phyloP scores from a whole-genome alignment of 306 rosid genomes.

The Cicer judaicum region DNA sequence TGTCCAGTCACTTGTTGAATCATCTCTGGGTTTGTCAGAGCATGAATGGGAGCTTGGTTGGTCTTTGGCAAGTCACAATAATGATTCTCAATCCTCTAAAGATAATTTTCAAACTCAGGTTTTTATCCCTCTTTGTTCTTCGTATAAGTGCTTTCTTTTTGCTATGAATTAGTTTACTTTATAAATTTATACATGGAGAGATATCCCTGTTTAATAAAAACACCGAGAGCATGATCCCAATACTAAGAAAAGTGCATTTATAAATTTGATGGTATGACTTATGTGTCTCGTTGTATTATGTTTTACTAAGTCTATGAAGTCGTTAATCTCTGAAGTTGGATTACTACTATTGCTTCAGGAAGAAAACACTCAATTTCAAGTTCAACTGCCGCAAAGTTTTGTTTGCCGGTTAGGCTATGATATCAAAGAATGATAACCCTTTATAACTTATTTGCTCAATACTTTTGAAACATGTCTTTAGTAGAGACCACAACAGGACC shows the following conservation, averaged over 20 bases:
- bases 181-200: background rate
- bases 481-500: too few species aligned
- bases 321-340: slow-evolving; percentile 29
- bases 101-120: slow-evolving; percentile 62
- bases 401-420: slow-evolving; percentile 34
- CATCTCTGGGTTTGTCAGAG: slow-evolving; percentile 68
- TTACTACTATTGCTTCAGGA: slow-evolving; percentile 31
- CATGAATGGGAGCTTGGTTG: slow-evolving; percentile 95
- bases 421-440: slow-evolving; percentile 42
- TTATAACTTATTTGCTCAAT: background rate
- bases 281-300: slow-evolving; percentile 6
- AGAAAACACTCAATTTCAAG: slow-evolving; percentile 32
- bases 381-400: slow-evolving; percentile 27
- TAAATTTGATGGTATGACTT: slow-evolving; percentile 18
- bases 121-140: slow-evolving; percentile 36
- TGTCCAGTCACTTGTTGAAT: slow-evolving; percentile 74
- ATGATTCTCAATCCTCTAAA: slow-evolving; percentile 52
- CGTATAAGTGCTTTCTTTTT: background rate
- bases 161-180: slow-evolving; percentile 24
- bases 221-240: slow-evolving; percentile 18
- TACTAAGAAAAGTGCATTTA: slow-evolving; percentile 12
- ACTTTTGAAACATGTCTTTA: too few species aligned
- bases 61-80: slow-evolving; percentile 78
- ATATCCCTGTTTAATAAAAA: slow-evolving; percentile 17
- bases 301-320: slow-evolving; percentile 25